These are phyloP conservation scores for Dioscorea dumetorum DNA, from an alignment of 106 monocot species.

Conservation along the genomic window DNA sequence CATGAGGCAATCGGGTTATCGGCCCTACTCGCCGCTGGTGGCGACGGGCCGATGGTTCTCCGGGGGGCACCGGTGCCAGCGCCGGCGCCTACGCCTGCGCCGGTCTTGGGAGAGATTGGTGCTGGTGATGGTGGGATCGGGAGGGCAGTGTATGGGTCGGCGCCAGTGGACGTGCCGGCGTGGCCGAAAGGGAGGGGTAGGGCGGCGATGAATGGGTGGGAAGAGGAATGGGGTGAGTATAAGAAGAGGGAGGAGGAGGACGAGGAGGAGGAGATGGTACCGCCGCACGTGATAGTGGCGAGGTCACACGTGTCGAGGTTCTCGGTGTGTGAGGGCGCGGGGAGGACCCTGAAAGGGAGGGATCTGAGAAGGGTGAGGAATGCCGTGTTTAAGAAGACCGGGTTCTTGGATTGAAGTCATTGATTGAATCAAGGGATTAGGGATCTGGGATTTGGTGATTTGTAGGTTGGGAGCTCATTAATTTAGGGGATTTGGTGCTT, in stretches of 20 bases:
- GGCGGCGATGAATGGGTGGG: neutral
- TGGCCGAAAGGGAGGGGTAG: constrained; percentile 29
- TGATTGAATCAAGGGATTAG: too few relatives aligned
- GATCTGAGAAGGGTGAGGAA: constrained; percentile 71
- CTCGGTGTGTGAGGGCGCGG: constrained; percentile 78
- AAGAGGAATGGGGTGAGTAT: neutral
- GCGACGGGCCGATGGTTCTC: constrained; percentile 5
- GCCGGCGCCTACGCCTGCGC: neutral
- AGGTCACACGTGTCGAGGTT: constrained; percentile 51
- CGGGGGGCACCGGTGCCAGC: constrained; percentile 18
- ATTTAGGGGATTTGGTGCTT: too few relatives aligned
- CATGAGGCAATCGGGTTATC: constrained; percentile 46
- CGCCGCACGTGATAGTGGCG: constrained; percentile 79
- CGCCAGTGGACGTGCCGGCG: constrained; percentile 60
- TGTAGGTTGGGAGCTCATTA: too few relatives aligned
- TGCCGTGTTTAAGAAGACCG: constrained; percentile 65
- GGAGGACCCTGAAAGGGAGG: constrained; percentile 90
- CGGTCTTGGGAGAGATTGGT: too few relatives aligned
- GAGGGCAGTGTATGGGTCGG: constrained; percentile 32
- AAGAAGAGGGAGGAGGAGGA: constrained; percentile 14
- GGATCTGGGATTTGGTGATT: too few relatives aligned
- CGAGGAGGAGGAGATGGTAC: constrained; percentile 59
- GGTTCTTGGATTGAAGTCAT: constrained; percentile 44
- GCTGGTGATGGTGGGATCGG: neutral
- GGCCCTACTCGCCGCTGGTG: constrained; percentile 34